These are phyloP conservation scores for Amyloporia xantha DNA, from an alignment of 768 basidiomycete genomes.

Conservation along the genomic window DNA sequence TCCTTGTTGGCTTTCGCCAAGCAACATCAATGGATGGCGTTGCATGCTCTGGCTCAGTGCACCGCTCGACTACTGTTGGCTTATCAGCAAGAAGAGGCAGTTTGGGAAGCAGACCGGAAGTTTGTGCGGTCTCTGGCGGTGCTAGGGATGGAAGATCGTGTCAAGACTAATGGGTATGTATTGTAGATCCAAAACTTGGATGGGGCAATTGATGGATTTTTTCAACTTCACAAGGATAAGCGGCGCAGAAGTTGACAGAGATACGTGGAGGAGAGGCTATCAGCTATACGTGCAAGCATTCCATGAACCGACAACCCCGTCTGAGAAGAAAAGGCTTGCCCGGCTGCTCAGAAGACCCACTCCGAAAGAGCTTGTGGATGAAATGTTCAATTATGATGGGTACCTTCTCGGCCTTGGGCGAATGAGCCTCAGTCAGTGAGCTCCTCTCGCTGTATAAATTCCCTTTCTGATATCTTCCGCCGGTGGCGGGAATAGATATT, in stretches of 20 bases:
- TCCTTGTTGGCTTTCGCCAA: conserved; percentile 57
- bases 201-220: background rate
- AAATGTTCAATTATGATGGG: conserved; percentile 69
- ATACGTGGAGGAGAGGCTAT: conserved; percentile 63
- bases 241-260: conserved; percentile 50
- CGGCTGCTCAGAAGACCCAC: conserved; percentile 45
- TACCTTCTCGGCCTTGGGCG: conserved; percentile 69
- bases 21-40: conserved; percentile 61
- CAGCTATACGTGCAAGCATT: conserved; percentile 55
- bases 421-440: conserved; percentile 70
- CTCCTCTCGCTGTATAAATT: background rate
- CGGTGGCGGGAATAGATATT: conserved; percentile 29
- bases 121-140: conserved; percentile 59
- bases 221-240: conserved; percentile 22
- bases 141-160: conserved; percentile 65
- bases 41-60: conserved; percentile 66
- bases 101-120: conserved; percentile 44
- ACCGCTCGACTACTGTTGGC: conserved; percentile 58
- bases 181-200: no score
- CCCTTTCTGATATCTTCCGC: background rate
- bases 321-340: conserved; percentile 52
- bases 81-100: conserved; percentile 38
- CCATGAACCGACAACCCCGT: conserved; percentile 41
- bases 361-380: conserved; percentile 42
- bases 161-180: conserved; percentile 41